phyloP scores from a whole-genome alignment of 768 basidiomycete genomes.

The Serendipita indica region DNA sequence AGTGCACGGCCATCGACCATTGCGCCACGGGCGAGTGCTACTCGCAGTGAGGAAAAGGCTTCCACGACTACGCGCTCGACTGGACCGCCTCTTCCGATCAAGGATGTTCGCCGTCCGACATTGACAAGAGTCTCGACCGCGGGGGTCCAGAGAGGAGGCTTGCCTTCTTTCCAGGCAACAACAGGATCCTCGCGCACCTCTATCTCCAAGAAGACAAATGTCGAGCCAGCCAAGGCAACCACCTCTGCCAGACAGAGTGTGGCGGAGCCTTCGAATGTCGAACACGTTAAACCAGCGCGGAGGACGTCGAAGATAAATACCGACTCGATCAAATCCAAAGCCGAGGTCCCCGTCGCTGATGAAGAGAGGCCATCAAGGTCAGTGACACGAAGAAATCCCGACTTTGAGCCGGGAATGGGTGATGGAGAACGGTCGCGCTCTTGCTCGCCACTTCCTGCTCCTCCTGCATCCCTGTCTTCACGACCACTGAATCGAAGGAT shows the following conservation, averaged over 20 bases:
- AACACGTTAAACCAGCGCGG: too few relatives aligned
- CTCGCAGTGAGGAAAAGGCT: not conserved
- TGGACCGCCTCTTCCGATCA: not conserved
- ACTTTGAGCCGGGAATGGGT: not conserved
- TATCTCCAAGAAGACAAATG: too few relatives aligned
- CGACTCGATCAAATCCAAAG: too few relatives aligned
- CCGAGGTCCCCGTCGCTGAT: too few relatives aligned
- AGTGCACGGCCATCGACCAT: not conserved
- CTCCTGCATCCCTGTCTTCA: slow-evolving; percentile 6
- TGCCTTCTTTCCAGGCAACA: too few relatives aligned
- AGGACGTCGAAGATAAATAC: too few relatives aligned
- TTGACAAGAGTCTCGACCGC: too few relatives aligned
- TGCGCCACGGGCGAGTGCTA: not conserved
- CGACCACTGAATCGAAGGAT: not conserved
- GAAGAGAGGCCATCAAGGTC: not conserved
- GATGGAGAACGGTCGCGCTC: slow-evolving; percentile 7
- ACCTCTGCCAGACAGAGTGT: too few relatives aligned
- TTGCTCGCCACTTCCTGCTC: not conserved
- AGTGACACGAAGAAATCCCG: not conserved
- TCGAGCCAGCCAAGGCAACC: too few relatives aligned
- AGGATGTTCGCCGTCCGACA: too few relatives aligned
- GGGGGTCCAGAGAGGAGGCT: not conserved
- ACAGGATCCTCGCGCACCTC: too few relatives aligned
- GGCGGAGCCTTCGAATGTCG: too few relatives aligned
- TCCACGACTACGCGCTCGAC: not conserved